These are phyloP conservation scores for Dryadomyces sulphureus DNA, from an alignment of 2,329 filamentous ascomycete genomes.

Conservation along the genomic window DNA sequence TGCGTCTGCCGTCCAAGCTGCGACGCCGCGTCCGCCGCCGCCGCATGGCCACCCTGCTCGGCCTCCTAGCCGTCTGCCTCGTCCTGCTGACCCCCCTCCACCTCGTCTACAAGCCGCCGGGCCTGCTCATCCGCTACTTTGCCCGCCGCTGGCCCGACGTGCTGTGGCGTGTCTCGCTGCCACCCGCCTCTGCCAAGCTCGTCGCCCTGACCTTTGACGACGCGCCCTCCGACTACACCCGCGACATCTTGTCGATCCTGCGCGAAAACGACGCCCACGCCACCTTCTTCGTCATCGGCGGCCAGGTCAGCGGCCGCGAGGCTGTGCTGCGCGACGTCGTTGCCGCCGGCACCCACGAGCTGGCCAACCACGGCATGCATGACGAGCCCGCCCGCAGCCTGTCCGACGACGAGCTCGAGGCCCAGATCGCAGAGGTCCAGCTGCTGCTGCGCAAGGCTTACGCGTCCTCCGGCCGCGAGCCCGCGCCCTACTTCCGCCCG, in stretches of 20 bases:
- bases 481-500: conserved; percentile 59
- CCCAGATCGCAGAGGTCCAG: conserved; percentile 53
- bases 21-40: conserved; percentile 42
- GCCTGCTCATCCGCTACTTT: conserved; percentile 55
- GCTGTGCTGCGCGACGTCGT: conserved; percentile 41
- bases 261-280: conserved; percentile 51
- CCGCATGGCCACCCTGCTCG: conserved; percentile 39
- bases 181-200: conserved; percentile 31
- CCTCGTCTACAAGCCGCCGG: conserved; percentile 67
- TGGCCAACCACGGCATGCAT: conserved; percentile 81
- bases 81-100: conserved; percentile 36
- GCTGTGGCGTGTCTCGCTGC: conserved; percentile 49
- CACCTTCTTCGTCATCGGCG: conserved; percentile 82
- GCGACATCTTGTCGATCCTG: conserved; percentile 55
- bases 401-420: conserved; percentile 38
- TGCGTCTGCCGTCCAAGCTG: conserved; percentile 40
- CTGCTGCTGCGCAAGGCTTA: conserved; percentile 43
- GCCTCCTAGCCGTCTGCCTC: conserved; percentile 24
- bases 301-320: conserved; percentile 48
- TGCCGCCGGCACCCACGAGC: conserved; percentile 46
- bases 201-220: conserved; percentile 82
- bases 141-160: conserved; percentile 62
- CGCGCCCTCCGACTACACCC: conserved; percentile 59
- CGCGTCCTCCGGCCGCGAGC: conserved; percentile 27
- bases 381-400: conserved; percentile 62